These are phyloP conservation scores for Nepenthes alata DNA, from an alignment of 179 eudicot species.

Conservation along the genomic window DNA sequence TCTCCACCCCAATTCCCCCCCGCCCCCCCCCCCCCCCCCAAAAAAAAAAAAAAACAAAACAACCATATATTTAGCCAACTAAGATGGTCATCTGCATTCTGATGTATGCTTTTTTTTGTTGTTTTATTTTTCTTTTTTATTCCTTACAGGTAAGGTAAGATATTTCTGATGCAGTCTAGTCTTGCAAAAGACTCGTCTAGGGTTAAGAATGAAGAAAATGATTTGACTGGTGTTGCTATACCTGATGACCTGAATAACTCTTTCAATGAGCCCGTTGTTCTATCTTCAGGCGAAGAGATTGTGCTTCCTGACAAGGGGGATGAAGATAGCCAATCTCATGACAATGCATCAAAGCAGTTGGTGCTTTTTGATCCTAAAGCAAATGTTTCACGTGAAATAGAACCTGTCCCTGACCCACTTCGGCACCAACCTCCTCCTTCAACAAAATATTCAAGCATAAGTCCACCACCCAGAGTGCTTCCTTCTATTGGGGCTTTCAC, in stretches of 20 bases:
- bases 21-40: no score
- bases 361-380: conserved; percentile 46
- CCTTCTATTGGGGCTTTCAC: conserved; percentile 68
- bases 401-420: conserved; percentile 26
- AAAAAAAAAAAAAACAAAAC: no score
- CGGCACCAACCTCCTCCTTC: conserved; percentile 8
- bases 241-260: conserved; percentile 7
- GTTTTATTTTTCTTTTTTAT: background rate
- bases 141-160: background rate
- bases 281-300: conserved; percentile 29
- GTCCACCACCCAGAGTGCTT: conserved; percentile 25
- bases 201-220: conserved; percentile 15
- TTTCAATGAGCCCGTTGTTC: conserved; percentile 12
- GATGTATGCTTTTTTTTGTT: background rate
- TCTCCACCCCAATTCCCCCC: no score
- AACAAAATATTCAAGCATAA: conserved; percentile 8
- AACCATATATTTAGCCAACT: no score
- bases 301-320: conserved; percentile 6
- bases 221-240: conserved; percentile 10
- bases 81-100: no score
- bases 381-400: conserved; percentile 16
- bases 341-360: conserved; percentile 45
- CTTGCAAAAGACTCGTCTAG: conserved; percentile 14
- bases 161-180: conserved; percentile 16
- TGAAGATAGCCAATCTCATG: conserved; percentile 20